Base-by-base conservation (phyloP, 495 filamentous ascomycete genomes). In the Aspergillus ellipticus region DNA sequence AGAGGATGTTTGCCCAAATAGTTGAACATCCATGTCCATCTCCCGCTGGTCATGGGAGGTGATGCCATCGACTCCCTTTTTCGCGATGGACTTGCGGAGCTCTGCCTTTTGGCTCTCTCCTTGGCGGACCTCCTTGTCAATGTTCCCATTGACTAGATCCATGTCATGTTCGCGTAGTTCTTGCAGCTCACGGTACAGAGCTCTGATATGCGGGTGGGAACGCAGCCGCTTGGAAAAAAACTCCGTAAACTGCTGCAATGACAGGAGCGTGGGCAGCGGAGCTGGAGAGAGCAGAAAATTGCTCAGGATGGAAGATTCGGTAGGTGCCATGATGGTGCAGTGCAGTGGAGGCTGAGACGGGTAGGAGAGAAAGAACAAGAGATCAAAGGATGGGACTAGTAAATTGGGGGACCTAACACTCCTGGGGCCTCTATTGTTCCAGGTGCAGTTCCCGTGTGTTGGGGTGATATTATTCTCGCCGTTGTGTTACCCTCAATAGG, bases 131-230 rank as follows among this genome's bases (percentile, higher is more conserved):
- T 96, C 88, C 6, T 71, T 66, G 35, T 82, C 79, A 59, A 96
- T 89, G 53, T 86, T 86, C 37, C 75, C 77, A 50, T 83, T 78
- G 20, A 95, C 84, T 11, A 73, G 69, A 59, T 91, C 86, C 56
- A 87, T 81, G 39, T 88, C 75, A 42, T 84, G 79, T 54, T 86
- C 82, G 16, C 90, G 81, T 55, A 87, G 79, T 45, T 83, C 78
- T 60, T 92, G 86, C 11, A 95, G 75, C 68, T 93, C 88, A 10
- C 86, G 82, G 62, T 94, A 96, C n/a, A 96, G 74, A 4, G 77
- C 74, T 54, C 81, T 81, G 54, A 95, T 81, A 55, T 89, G 85
- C 0, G 89, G 85, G 41, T 89, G 87, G 31, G 79, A 74, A 51
- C 85, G 87, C 54, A 87, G 76, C 4, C 82, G 71, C 42, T 77